A percentile compares a stretch with the other conserved stretches of the same genome.
Evolutionary conservation across 768 basidiomycete species (phyloP).

Genomic region (Ramaria sp.): DNA sequence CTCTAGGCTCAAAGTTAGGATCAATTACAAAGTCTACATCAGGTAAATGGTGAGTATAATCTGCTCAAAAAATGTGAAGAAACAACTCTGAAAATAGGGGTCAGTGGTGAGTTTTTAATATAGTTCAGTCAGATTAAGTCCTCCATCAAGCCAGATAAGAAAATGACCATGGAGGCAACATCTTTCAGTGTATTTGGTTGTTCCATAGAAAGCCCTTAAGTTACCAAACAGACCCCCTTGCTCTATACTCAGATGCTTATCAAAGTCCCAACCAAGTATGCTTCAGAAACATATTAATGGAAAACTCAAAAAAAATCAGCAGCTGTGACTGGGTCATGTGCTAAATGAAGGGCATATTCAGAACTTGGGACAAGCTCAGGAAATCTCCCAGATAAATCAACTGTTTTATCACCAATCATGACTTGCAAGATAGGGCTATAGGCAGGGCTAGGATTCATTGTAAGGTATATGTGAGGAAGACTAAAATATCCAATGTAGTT

Average conservation of each 20-base stretch:
- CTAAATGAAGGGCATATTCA: slow-evolving; percentile 16
- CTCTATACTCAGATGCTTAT: not conserved
- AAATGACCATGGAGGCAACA: slow-evolving; percentile 24
- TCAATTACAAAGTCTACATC: not conserved
- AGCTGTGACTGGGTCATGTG: slow-evolving; percentile 25
- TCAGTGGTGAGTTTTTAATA: slow-evolving; percentile 11
- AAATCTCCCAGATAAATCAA: slow-evolving; percentile 5
- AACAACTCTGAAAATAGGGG: slow-evolving; percentile 11
- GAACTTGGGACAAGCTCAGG: slow-evolving; percentile 13
- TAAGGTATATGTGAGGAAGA: too few relatives aligned
- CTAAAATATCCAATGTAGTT: too few relatives aligned
- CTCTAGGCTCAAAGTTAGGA: not conserved
- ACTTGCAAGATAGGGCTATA: slow-evolving; percentile 24
- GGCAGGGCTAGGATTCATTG: slow-evolving; percentile 11
- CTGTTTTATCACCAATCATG: slow-evolving; percentile 15
- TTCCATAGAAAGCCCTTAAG: slow-evolving; percentile 21
- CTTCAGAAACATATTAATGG: slow-evolving; percentile 16
- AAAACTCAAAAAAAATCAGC: slow-evolving; percentile 25
- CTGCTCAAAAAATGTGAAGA: slow-evolving; percentile 19
- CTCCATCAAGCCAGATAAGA: slow-evolving; percentile 20
- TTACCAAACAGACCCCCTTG: slow-evolving; percentile 22
- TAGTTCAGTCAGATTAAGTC: slow-evolving; percentile 22
- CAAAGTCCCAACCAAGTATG: slow-evolving; percentile 22
- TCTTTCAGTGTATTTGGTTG: slow-evolving; percentile 17
- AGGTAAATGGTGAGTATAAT: slow-evolving; percentile 23